Evolutionary conservation across 1,139 yeast species (phyloP).

Genomic region (Wickerhamomyces sp.): DNA sequence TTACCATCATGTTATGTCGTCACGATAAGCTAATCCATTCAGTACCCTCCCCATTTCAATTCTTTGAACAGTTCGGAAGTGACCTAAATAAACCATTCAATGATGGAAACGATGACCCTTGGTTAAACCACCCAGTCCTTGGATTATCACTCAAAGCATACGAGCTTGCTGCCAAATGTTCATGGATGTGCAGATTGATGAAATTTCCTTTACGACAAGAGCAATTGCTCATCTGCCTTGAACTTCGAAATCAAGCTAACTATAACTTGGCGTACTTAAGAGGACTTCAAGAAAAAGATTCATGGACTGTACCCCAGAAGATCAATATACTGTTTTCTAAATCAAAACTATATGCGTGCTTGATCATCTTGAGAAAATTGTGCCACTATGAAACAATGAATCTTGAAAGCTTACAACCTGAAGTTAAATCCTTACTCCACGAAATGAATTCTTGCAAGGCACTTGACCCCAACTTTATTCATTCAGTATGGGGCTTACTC

Average conservation of each 20-base stretch:
- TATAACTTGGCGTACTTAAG: conserved; percentile 9
- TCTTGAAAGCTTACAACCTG: conserved; percentile 11
- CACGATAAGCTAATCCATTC: conserved; percentile 21
- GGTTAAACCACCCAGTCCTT: conserved; percentile 22
- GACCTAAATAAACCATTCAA: conserved; percentile 10
- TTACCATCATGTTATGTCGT: conserved; percentile 26
- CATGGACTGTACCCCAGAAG: conserved; percentile 5
- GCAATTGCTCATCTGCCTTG: conserved; percentile 7
- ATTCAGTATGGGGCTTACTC: conserved; percentile 22
- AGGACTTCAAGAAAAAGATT: neutral
- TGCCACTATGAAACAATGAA: conserved; percentile 10
- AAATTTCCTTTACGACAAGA: conserved; percentile 13
- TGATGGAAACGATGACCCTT: conserved; percentile 10
- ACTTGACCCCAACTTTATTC: conserved; percentile 8
- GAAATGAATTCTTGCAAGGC: conserved; percentile 9
- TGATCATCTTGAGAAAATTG: conserved; percentile 16
- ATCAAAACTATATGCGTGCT: conserved; percentile 12
- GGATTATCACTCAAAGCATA: conserved; percentile 22
- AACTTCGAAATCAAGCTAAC: conserved; percentile 8
- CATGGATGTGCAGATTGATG: conserved; percentile 23
- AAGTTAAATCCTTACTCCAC: conserved; percentile 9
- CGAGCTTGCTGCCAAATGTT: conserved; percentile 26
- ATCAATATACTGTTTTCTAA: conserved; percentile 15
- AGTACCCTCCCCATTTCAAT: conserved; percentile 28
- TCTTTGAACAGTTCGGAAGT: conserved; percentile 22